Base-by-base conservation (phyloP, 2,329 filamentous ascomycete species). In the Paramyrothecium roridum region DNA sequence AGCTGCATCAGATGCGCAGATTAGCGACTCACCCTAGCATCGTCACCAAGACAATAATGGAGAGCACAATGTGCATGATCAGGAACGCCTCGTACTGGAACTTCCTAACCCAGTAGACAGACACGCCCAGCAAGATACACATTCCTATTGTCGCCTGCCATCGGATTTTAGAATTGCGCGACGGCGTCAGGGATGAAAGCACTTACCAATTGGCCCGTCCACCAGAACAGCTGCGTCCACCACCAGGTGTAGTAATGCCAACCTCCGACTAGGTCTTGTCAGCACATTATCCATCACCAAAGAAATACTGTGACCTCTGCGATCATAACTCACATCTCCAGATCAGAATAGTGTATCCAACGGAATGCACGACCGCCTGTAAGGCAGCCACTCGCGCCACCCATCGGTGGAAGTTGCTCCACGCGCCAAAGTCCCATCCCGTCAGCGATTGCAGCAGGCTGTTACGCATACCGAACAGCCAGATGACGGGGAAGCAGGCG, bases 361-460 rank as follows among this genome's bases (percentile, higher is more conserved):
- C 55, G 0, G 85, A 86, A 62, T 90, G 87, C 0, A 86, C 66
- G 2, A 88, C 74, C 1, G 84, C 86, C 59, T 88, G 79, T 0
- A 85, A 55, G 0, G 85, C 86, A 7, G 84, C 78, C 2, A 88
- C 75, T 19, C 86, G 76, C 0, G 87, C 86, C 3, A 86, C 76
- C 76, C 85, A 86, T 0, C 87, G 81, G 67, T 90, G 87, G 52
- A 89, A 88, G 45, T 83, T 78, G 60, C 84, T 89, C 63, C 84
- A 89, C 0, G 83, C 85, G 2, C 79, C 78, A 65, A 87, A 89
- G 12, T 82, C 84, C 86, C 87, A 90, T 0, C 86, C 86, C 0
- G 87, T 89, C 1, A 85, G 65, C 83, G 83, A 87, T 54, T 88
- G 73, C 17, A 89, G 76, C 0, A 85, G 63, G 52, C 90, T 88